These are phyloP conservation scores for Lotmaria passim DNA, from an alignment of 208 protist species.

Conservation along the genomic window DNA sequence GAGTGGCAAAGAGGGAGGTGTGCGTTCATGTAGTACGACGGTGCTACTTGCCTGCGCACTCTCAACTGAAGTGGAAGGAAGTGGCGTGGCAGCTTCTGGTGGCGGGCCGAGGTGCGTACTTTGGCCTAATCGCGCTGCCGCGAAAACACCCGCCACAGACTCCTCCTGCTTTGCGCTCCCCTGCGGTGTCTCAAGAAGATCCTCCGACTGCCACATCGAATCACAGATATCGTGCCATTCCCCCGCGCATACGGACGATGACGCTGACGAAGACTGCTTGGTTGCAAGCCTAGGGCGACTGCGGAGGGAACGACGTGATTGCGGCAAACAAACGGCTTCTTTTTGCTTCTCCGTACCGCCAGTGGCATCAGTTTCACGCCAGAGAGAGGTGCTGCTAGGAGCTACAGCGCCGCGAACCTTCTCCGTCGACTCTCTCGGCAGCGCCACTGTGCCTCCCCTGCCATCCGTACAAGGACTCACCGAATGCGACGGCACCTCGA, in stretches of 20 bases:
- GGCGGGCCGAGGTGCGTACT: too few relatives aligned
- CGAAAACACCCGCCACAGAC: neutral
- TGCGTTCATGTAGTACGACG: conserved; percentile 6
- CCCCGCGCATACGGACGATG: neutral
- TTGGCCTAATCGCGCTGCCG: neutral
- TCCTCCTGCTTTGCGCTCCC: neutral
- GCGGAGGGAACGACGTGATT: neutral
- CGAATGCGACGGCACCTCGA: conserved; percentile 1
- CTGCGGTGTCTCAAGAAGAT: neutral
- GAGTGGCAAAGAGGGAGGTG: conserved; percentile 14
- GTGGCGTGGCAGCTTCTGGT: neutral
- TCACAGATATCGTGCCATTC: conserved; percentile 1
- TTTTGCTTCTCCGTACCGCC: neutral
- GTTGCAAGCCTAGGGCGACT: conserved; percentile 3
- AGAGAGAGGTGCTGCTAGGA: neutral
- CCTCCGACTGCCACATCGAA: neutral
- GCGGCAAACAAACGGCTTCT: too few relatives aligned
- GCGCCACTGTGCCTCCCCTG: neutral
- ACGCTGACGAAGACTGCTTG: neutral
- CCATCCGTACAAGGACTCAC: neutral
- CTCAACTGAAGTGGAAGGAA: neutral
- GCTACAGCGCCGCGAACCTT: neutral
- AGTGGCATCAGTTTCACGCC: neutral
- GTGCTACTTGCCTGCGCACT: neutral
- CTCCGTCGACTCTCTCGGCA: neutral